Evolutionary conservation across 2,329 filamentous ascomycete genomes (phyloP), one percentile per base, ranked within the genome.

Genomic region (Phaeosphaeriaceae sp.): DNA sequence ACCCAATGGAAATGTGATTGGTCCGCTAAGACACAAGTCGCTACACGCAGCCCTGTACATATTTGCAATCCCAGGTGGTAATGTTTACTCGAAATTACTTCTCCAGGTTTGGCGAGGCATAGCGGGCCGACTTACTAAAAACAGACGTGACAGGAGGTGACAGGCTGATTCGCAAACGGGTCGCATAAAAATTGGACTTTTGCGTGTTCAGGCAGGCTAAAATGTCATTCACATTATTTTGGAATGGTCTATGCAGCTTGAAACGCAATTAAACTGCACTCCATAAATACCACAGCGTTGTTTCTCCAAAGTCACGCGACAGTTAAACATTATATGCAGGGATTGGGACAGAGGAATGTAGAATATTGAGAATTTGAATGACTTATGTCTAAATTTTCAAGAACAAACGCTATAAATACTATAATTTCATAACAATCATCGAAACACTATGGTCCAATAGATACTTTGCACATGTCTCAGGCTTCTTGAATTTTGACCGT

Each of bases 121-220:
- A 17, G 18, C 40, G 40, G 40, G 11, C 40, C 40, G 40, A 42
- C 11, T 42, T 42, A 32, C 40, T 42, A n/a, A n/a, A 42, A 30
- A 18, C 39, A 16, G 28, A 15, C 16, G 20, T 23, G 17, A 11
- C 34, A 20, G n/a, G n/a, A n/a, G n/a, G n/a, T n/a, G n/a, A n/a
- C n/a, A n/a, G 13, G 6, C 33, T 36, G 11, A 26, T 26, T 9
- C 11, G 23, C 23, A 26, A 26, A 26, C 23, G 23, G 4, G 7
- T 26, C 23, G 4, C 11, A 26, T 26, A 26, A 11, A 26, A 26
- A 4, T 26, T 26, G 11, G 23, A 26, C 5, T 26, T 11, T 26
- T 7, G 2, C 23, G 23, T 26, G 23, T 26, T 26, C 23, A 7
- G 11, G 11, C 23, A 26, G 7, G 23, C 23, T 7, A 26, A 11